A percentile compares a stretch with the other conserved stretches of the same genome.
Evolutionary conservation across 225 moss, liverwort and hornwort genomes (phyloP).

Genomic region (Pseudoscleropodium purum): DNA sequence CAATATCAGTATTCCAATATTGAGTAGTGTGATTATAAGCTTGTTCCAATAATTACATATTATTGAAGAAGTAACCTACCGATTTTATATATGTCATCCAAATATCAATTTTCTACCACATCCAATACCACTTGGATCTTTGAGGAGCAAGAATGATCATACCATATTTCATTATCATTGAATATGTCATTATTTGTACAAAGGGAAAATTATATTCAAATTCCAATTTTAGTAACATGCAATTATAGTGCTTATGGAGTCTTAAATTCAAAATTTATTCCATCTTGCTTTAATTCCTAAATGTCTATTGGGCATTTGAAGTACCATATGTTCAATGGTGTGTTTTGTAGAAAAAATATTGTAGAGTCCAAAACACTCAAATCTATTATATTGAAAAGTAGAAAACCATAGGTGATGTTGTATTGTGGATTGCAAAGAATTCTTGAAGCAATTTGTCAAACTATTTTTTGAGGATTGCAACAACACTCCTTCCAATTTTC

Average conservation of each 20-base stretch:
- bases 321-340: accelerated
- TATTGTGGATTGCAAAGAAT: neutral
- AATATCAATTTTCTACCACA: neutral
- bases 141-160: neutral
- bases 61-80: neutral
- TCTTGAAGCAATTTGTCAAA: neutral
- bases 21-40: neutral
- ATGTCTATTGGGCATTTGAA: neutral
- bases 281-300: neutral
- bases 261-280: neutral
- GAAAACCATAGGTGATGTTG: neutral
- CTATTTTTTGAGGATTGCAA: neutral
- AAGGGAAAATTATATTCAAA: no score
- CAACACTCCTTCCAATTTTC: neutral
- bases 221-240: neutral
- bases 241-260: neutral
- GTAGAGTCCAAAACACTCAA: neutral
- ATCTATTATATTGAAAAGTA: neutral
- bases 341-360: neutral
- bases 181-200: neutral
- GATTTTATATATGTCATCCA: neutral
- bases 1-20: neutral
- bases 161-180: neutral
- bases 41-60: neutral
- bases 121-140: neutral